Base-by-base conservation (phyloP, 1,139 yeast genomes). In the Hyphopichia wangnamkhiaoensis region DNA sequence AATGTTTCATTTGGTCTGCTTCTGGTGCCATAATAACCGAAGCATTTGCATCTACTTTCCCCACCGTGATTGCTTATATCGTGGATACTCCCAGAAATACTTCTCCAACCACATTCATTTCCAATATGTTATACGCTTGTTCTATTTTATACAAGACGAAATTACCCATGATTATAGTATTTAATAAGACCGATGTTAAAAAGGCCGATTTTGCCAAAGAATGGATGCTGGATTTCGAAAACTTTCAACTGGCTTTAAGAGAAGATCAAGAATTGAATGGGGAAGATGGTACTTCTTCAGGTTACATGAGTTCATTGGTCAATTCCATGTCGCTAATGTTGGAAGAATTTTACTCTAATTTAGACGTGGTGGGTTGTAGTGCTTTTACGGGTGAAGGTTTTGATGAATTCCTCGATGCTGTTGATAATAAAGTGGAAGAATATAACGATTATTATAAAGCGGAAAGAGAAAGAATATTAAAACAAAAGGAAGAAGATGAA, bases 201-300 rank as follows among this genome's bases (percentile, higher is more conserved):
- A 82, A 83, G 44, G 89, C 95, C 0, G 82, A 79, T 38, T 90
- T 90, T 65, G 97, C 96, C 21, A 84, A 82, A 58, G 95, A 89
- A 49, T 94, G 99, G 99, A 90, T 94, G 98, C 79, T 84, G 3
- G 98, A 94, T 63, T 94, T 94, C 62, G 98, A 93, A 61, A 74
- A 80, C 15, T 94, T 94, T 69, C 98, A 93, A 61, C 68, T 65
- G 28, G 95, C 95, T 1, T 68, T 91, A 44, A 73, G 76, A 49
- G 71, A 73, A 29, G 85, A 84, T 54, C 66, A 69, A 38, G 83
- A 85, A 33, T 62, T 79, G 41, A 82, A 80, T 49, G 86, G 82
- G 28, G 85, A 82, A 37, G 82, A 78, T 41, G 86, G 86, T 16
- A 72, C 80, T 50, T 86, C 91, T 2, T 82, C 93, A 1, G 97